phyloP scores from a whole-genome alignment of 2,329 filamentous ascomycete genomes.

The Fusarium sp. region DNA sequence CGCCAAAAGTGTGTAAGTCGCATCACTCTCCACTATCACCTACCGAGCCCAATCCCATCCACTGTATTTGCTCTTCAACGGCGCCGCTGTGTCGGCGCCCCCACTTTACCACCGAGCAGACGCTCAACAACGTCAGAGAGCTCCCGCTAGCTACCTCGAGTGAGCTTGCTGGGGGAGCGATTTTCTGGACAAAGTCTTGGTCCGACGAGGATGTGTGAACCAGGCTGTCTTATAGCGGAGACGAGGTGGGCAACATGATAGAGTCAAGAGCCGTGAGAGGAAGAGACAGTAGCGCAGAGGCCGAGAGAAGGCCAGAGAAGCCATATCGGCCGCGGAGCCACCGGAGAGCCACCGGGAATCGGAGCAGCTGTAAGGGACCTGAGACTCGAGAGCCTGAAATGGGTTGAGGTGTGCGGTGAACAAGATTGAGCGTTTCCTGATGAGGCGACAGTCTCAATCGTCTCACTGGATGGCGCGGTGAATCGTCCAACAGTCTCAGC shows the following conservation, averaged over 20 bases:
- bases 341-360: constrained; percentile 36
- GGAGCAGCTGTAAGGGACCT: constrained; percentile 13
- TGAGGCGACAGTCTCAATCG: constrained; percentile 21
- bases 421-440: constrained; percentile 5
- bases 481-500: constrained; percentile 33
- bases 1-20: constrained; percentile 37
- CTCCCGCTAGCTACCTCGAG: constrained; percentile 38
- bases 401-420: constrained; percentile 41
- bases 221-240: constrained; percentile 31
- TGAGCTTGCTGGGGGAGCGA: constrained; percentile 34
- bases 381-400: constrained; percentile 9
- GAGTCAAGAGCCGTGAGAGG: constrained; percentile 27
- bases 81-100: constrained; percentile 20
- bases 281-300: constrained; percentile 34
- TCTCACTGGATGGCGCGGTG: constrained; percentile 28
- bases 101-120: constrained; percentile 42
- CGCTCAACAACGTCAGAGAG: constrained; percentile 35
- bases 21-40: constrained; percentile 33
- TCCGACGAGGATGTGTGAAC: constrained; percentile 24
- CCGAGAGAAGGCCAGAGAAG: constrained; percentile 33
- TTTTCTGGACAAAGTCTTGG: constrained; percentile 31
- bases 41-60: constrained; percentile 33
- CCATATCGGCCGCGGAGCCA: constrained; percentile 34
- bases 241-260: constrained; percentile 23
- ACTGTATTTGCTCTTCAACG: constrained; percentile 28